Conservation (phyloP, 75 land plant genomes). For the Sequoiadendron giganteum region DNA sequence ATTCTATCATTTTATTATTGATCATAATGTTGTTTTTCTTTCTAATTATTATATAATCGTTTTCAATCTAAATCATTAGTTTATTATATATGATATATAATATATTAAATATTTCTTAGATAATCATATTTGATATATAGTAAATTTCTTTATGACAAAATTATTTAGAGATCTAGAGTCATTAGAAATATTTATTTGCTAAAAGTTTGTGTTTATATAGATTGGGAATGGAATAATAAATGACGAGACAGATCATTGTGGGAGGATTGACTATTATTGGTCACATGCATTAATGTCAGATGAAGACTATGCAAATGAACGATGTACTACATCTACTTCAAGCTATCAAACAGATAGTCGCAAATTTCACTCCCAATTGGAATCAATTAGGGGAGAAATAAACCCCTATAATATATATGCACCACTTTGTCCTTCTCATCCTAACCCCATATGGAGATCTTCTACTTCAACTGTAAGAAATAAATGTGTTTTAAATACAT, state of each 20-base stretch:
- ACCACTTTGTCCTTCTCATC: neutral
- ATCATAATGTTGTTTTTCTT: too few species aligned
- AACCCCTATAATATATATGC: neutral
- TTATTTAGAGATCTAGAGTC: too few species aligned
- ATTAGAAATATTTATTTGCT: too few species aligned
- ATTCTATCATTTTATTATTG: too few species aligned
- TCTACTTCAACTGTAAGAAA: neutral
- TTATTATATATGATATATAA: too few species aligned
- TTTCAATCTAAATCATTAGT: too few species aligned
- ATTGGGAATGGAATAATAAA: slow-evolving; percentile 56
- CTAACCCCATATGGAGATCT: neutral
- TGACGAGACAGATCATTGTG: slow-evolving; percentile 38
- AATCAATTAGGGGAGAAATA: neutral
- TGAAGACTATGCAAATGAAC: slow-evolving; percentile 1
- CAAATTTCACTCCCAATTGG: neutral
- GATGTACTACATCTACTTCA: neutral
- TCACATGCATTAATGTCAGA: slow-evolving; percentile 67
- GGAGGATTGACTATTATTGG: slow-evolving; percentile 49
- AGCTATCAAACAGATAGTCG: neutral
- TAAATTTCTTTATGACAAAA: too few species aligned
- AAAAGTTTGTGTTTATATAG: neutral
- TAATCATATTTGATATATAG: too few species aligned
- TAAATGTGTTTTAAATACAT: neutral
- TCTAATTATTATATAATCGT: too few species aligned
- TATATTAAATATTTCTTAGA: too few species aligned